Base-by-base conservation (phyloP, 2,329 filamentous ascomycete species). In the Colletotrichum ledebouriae region DNA sequence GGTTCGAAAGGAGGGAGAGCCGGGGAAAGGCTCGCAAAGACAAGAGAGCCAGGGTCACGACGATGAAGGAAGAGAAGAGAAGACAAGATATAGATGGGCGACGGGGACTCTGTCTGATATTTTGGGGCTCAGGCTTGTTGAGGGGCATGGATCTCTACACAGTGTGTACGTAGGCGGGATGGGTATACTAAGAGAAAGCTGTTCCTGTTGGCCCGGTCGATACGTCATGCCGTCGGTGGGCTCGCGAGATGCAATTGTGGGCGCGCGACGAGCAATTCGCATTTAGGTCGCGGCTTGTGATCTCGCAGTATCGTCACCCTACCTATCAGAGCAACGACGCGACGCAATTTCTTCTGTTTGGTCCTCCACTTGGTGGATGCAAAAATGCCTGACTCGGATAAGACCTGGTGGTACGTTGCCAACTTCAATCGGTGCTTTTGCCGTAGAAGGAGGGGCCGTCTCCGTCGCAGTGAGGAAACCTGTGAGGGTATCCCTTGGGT, bases 1-100 rank as follows among this genome's bases (percentile, higher is more conserved):
- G 66, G 47, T 50, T 59, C 47, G 63, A 63, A 44, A 77, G 57
- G 71, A 74, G 69, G 72, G 75, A 69, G 56, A 71, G 63, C 62
- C 72, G 70, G 37, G 70, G 71, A 22, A 72, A 60, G 50, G 71
- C 71, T 71, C 72, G 52, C 37, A 69, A 46, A 22, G 68, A 59
- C 25, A 73, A 57, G 47, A 65, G 64, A 44, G 70, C 70, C 71
- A 72, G 67, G 44, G 68, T 72, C 63, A 63, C 67, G 39, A 62
- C 55, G 20, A 70, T 41, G 41, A 72, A 4, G 39, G 71, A 56
- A 9, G 59, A 63, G 57, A 70, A 44, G 25, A 72, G 44, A 57
- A 71, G 47, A 22, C 60, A 63, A 25, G 49, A 29, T 39, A 61
- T 12, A 33, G 53, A 60, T 12, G 50, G 37, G 63, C 42, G 33